These are phyloP conservation scores for slime mould (Dictyostelium discoideum) DNA, from an alignment of 78 protist species.

Conservation along the genomic window dicty_2.7 NC_007089.4:4379001-4379500, in stretches of 20 bases:
- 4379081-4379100: no score
- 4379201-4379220: no score
- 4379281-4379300: neutral
- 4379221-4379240: neutral
- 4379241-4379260: neutral
- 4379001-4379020: no score
- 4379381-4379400: neutral
- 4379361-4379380: neutral
- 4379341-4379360: neutral
- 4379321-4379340: neutral
- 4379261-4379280: neutral
- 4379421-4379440: neutral
- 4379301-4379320: neutral
- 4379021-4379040: no score
- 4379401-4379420: neutral
- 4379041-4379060: no score
- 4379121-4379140: no score
- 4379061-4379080: no score
- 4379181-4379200: no score
- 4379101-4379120: no score
- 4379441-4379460: neutral
- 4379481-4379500: neutral
- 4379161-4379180: no score
- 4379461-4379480: neutral
- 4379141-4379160: no score